Evolutionary conservation across 2,329 filamentous ascomycete species (phyloP), one percentile per base, ranked within the genome.

Genomic region (Alternaria rosae): DNA sequence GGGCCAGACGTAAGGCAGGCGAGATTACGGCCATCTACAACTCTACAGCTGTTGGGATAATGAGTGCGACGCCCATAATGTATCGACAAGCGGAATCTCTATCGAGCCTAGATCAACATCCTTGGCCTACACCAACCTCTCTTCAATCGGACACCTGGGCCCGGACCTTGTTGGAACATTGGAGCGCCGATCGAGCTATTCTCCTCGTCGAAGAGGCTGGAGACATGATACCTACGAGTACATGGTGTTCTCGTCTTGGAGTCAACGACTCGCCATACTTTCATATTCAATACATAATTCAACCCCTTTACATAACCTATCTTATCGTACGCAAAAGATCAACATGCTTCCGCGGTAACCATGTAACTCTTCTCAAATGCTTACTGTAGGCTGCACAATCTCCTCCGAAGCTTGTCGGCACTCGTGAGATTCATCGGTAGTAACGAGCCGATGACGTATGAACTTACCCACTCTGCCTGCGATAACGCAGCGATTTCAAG

Each of bases 211-310:
- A 10, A 28, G 20, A 23, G 38, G 9, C 26, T 38, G 48, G n/a
- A 35, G 45, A 44, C 48, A 32, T 30, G 20, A 20, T 32, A 17
- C 35, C 28, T 45, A 38, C 12, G 15, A 32, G 30, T 42, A 53
- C n/a, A 23, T n/a, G 23, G 21, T 13, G 25, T 25, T 52, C 35
- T 45, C 50, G 25, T 28, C 43, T 25, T 15, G 44, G n/a, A 41
- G 44, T 21, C 10, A 59, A 30, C 44, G 25, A 59, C 43, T 62
- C 50, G 56, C 20, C 21, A 28, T 50, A 62, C 26, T 54, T 62
- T 59, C 44, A 59, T 51, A 21, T 50, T 59, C 48, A 62, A 62
- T 62, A 62, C n/a, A 62, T 55, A 59, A 38, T 48, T 54, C 41
- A 42, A 25, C 45, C 21, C 41, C 20, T 53, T 53, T 23, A 25